These are phyloP conservation scores for Marasmius fiardii DNA, from an alignment of 1,284 basidiomycete species.

Conservation along the genomic window DNA sequence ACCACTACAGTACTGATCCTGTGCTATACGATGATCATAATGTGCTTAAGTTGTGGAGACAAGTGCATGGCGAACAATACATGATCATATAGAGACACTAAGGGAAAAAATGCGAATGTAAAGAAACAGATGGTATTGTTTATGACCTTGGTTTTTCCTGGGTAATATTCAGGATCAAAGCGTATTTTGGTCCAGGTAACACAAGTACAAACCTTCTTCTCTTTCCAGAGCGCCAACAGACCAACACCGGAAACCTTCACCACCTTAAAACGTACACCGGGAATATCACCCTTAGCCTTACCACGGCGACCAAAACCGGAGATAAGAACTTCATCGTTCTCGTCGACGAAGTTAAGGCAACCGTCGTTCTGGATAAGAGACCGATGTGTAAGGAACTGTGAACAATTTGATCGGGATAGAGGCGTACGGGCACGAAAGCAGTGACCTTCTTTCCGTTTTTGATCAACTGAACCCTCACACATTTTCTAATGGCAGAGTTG, in stretches of 20 bases:
- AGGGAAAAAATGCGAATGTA: slow-evolving; percentile 21
- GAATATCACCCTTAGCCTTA: slow-evolving; percentile 98
- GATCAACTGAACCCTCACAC: slow-evolving; percentile 99
- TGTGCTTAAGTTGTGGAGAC: slow-evolving; percentile 2
- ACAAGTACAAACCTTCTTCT: slow-evolving; percentile 83
- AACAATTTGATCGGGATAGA: slow-evolving; percentile 1
- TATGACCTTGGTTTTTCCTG: slow-evolving; percentile 92
- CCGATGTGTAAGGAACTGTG: slow-evolving; percentile 18
- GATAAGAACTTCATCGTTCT: slow-evolving; percentile 99
- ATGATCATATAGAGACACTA: slow-evolving; percentile 37
- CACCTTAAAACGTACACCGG: slow-evolving; percentile 98
- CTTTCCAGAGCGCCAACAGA: slow-evolving; percentile 96
- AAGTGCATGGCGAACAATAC: slow-evolving; percentile 23
- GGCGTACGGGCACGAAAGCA: slow-evolving; percentile 69
- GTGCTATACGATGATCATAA: background rate
- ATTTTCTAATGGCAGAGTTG: slow-evolving; percentile 99
- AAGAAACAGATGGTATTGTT: slow-evolving; percentile 23
- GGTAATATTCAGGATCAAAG: slow-evolving; percentile 8
- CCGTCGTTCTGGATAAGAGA: slow-evolving; percentile 81
- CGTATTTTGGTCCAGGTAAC: slow-evolving; percentile 1
- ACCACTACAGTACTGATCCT: background rate
- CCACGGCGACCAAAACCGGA: slow-evolving; percentile 99
- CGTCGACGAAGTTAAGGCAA: slow-evolving; percentile 98
- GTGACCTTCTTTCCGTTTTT: slow-evolving; percentile 99
- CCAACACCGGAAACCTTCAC: slow-evolving; percentile 99